Percentiles rank a stretch among this genome's conserved stretches.
Evolutionary conservation across 306 rosid species (phyloP).

Genomic region (Lathyrus sativus): DNA sequence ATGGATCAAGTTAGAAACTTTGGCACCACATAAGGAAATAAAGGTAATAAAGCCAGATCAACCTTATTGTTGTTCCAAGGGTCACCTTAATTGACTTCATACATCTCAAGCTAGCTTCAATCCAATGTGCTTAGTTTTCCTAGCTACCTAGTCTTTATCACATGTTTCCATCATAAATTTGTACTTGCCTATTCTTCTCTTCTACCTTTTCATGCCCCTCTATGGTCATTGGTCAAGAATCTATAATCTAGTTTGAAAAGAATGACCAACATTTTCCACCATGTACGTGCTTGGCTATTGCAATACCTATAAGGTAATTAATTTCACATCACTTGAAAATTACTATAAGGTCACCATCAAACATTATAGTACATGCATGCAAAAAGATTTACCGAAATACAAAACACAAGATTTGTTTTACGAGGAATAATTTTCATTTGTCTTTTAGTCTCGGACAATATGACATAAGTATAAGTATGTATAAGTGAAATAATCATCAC

Average conservation of each 20-base stretch:
- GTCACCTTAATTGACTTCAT: neutral
- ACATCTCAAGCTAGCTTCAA: neutral
- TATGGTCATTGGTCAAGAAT: slow-evolving; percentile 17
- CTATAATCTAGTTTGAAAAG: neutral
- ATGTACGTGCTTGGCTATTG: slow-evolving; percentile 1
- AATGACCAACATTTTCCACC: slow-evolving; percentile 1
- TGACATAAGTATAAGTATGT: no score
- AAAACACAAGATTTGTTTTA: neutral
- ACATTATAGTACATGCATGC: neutral
- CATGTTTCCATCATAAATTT: neutral
- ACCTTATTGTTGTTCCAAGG: neutral
- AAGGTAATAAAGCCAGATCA: neutral
- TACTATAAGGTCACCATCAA: neutral
- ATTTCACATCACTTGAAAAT: neutral
- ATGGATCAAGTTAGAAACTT: no score
- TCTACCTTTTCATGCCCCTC: neutral
- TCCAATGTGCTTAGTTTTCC: slow-evolving; percentile 3
- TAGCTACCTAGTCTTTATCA: neutral
- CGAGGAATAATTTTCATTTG: no score
- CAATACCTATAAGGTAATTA: neutral
- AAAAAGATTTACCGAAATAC: neutral
- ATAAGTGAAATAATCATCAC: no score
- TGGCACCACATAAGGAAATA: no score
- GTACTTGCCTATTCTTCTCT: slow-evolving; percentile 2
- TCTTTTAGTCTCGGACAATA: no score